phyloP scores from a whole-genome alignment of 73 alveolate genomes.

The Uronychia setigera region DNA sequence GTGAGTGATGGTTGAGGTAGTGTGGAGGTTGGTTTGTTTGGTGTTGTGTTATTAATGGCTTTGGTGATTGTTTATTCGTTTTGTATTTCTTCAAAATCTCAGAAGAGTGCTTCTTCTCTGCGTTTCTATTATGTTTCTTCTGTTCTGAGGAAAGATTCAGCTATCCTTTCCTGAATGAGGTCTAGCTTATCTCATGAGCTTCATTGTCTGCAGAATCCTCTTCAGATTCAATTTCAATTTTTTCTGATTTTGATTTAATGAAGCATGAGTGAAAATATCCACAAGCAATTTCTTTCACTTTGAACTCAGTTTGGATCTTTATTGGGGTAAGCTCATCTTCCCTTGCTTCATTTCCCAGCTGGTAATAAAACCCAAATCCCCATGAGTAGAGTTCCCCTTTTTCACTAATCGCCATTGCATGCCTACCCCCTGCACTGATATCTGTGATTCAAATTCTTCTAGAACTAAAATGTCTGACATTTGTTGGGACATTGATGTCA shows the following conservation, averaged over 20 bases:
- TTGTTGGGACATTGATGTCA: conserved; percentile 20
- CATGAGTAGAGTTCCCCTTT: conserved; percentile 56
- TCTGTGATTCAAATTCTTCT: conserved; percentile 28
- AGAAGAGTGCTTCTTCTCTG: no score
- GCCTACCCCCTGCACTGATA: conserved; percentile 67
- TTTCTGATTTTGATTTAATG: neutral
- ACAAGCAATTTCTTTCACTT: conserved; percentile 35
- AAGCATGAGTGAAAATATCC: conserved; percentile 62
- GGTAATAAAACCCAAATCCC: conserved; percentile 70
- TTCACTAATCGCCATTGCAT: conserved; percentile 36
- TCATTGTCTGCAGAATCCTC: neutral
- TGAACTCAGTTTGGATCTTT: conserved; percentile 11
- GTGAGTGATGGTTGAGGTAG: no score
- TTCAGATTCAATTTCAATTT: no score
- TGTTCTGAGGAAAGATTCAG: no score
- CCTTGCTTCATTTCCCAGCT: conserved; percentile 37
- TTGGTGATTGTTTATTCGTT: no score
- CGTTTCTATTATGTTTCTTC: no score
- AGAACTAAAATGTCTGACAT: conserved; percentile 16
- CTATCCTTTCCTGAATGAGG: no score
- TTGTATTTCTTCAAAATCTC: no score
- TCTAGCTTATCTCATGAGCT: conserved; percentile 1
- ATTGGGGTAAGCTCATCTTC: conserved; percentile 55
- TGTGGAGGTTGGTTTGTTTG: no score
- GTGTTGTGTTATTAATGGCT: no score